Conservation (phyloP, 164 flowering plant species). For the Magnolia kwangsiensis region DNA sequence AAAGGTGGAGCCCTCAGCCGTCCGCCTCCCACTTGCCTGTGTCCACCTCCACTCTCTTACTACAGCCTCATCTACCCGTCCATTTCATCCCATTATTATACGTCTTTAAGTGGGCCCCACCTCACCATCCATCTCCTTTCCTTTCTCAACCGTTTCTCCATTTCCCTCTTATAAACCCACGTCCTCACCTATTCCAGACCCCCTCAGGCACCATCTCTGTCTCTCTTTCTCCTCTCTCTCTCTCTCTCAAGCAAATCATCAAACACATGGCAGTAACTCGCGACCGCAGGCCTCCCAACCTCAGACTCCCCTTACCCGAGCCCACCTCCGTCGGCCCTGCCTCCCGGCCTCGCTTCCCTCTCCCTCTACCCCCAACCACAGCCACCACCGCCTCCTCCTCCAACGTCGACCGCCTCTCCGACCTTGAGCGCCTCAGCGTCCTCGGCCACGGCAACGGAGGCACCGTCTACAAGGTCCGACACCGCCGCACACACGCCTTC, state of each 20-base stretch:
- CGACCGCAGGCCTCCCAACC: conserved; percentile 43
- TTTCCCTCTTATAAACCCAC: not conserved
- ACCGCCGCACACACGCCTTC: conserved; percentile 37
- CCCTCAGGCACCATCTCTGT: not conserved
- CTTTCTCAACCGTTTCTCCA: not conserved
- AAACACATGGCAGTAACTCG: conserved; percentile 41
- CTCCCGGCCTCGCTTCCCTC: conserved; percentile 15
- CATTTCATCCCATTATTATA: not conserved
- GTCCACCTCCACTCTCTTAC: not conserved
- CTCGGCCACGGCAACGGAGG: conserved; percentile 86
- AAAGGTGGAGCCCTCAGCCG: not conserved
- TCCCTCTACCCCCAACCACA: conserved; percentile 35
- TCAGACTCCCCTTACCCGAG: conserved; percentile 29
- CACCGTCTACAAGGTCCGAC: conserved; percentile 69
- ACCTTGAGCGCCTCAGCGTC: conserved; percentile 47
- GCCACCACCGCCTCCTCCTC: conserved; percentile 13
- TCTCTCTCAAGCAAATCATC: not conserved
- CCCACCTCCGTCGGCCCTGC: conserved; percentile 15
- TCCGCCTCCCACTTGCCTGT: not conserved
- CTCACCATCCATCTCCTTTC: not conserved
- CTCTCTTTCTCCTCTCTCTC: not conserved
- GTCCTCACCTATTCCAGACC: not conserved
- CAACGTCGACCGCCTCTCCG: conserved; percentile 23
- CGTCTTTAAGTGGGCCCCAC: not conserved
- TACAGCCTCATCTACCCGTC: not conserved